Percentiles rank a stretch among this genome's conserved stretches.
Evolutionary conservation across 495 filamentous ascomycete genomes (phyloP).

Genomic region (Hypoxylon perforatum): DNA sequence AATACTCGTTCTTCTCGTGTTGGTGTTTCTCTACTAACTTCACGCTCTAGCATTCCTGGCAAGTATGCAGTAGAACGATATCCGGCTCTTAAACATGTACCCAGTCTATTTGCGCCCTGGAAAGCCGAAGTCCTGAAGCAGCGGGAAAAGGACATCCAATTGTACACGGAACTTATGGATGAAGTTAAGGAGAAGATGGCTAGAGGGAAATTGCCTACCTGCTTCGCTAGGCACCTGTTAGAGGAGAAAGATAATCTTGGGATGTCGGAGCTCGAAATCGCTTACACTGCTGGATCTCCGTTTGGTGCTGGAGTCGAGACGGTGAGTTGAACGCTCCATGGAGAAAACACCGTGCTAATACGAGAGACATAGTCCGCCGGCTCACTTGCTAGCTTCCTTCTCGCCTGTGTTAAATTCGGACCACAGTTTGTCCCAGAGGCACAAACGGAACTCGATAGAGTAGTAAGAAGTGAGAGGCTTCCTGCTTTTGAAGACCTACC

Average conservation of each 20-base stretch:
- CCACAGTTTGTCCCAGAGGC: constrained; percentile 57
- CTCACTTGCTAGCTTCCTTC: constrained; percentile 63
- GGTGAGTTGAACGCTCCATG: constrained; percentile 52
- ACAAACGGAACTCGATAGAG: constrained; percentile 66
- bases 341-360: constrained; percentile 52
- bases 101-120: constrained; percentile 66
- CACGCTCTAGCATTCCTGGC: constrained; percentile 60
- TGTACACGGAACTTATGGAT: constrained; percentile 63
- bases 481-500: constrained; percentile 61
- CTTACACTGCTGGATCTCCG: constrained; percentile 66
- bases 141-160: constrained; percentile 60
- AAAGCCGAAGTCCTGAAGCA: constrained; percentile 64
- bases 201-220: constrained; percentile 53
- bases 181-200: constrained; percentile 58
- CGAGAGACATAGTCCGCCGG: constrained; percentile 53
- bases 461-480: constrained; percentile 61
- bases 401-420: constrained; percentile 65
- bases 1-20: constrained; percentile 6
- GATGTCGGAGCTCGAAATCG: constrained; percentile 65
- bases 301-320: constrained; percentile 76
- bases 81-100: constrained; percentile 64
- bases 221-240: constrained; percentile 62
- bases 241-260: constrained; percentile 57
- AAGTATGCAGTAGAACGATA: constrained; percentile 68
- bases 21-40: constrained; percentile 2